A percentile compares a stretch with the other conserved stretches of the same genome.
Evolutionary conservation across 108 stramenopile species (phyloP).

Genomic region (Skeletonema menzelii): DNA sequence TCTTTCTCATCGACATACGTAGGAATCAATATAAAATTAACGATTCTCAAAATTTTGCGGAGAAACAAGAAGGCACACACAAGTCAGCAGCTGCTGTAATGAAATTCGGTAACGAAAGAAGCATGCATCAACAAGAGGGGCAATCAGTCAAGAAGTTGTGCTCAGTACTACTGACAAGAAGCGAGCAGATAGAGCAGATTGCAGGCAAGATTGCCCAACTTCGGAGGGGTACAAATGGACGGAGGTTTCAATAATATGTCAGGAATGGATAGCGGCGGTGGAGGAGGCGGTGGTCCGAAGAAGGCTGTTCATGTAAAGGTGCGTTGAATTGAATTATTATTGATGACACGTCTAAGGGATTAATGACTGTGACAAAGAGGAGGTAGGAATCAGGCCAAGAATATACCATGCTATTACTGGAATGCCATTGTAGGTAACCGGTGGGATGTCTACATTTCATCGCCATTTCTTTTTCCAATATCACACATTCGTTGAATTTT

Average conservation of each 20-base stretch:
- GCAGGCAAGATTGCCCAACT: not conserved
- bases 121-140: no score
- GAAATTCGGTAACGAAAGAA: no score
- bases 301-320: slow-evolving; percentile 57
- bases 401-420: not conserved
- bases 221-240: slow-evolving; percentile 18
- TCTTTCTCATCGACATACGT: no score
- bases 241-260: slow-evolving; percentile 20
- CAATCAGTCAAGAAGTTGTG: no score
- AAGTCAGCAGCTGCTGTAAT: no score
- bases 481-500: no score
- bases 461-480: not conserved
- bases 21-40: not conserved
- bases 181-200: not conserved
- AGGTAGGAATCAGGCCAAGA: not conserved
- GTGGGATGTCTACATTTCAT: not conserved
- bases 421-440: not conserved
- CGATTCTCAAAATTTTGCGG: not conserved
- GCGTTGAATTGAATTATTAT: slow-evolving; percentile 3
- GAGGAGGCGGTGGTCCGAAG: slow-evolving; percentile 15
- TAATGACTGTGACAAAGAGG: not conserved
- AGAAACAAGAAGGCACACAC: not conserved
- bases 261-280: slow-evolving; percentile 21
- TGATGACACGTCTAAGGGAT: not conserved
- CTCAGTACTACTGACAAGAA: not conserved